Conservation (phyloP, 2,329 filamentous ascomycete species). For the Ophiostoma pallidulum region DNA sequence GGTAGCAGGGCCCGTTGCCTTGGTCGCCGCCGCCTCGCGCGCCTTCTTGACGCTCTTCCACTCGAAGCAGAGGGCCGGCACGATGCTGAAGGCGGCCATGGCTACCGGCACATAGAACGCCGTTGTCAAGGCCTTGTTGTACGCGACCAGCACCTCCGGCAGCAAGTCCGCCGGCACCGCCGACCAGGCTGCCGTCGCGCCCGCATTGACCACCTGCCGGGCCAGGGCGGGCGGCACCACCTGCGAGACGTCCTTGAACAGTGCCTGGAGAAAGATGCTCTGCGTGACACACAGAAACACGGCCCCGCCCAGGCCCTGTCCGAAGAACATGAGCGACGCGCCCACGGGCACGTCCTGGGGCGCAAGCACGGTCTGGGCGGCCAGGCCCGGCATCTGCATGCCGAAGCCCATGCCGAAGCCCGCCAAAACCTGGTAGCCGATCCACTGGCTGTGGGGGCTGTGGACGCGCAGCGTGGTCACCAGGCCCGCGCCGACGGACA, state of each 20-base stretch:
- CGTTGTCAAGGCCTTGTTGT: constrained; percentile 48
- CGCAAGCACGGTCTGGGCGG: constrained; percentile 36
- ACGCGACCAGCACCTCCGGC: constrained; percentile 28
- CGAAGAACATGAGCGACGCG: constrained; percentile 35
- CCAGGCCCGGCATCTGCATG: constrained; percentile 37
- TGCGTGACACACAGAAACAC: constrained; percentile 14
- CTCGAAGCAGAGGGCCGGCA: constrained; percentile 46
- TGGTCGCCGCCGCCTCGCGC: not conserved
- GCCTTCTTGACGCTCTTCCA: constrained; percentile 38
- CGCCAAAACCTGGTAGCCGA: constrained; percentile 33
- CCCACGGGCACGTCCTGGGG: constrained; percentile 33
- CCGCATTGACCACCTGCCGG: not conserved
- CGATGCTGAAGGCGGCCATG: constrained; percentile 39
- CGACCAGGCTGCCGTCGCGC: constrained; percentile 4
- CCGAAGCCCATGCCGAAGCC: constrained; percentile 35
- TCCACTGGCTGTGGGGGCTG: constrained; percentile 21
- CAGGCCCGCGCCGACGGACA: constrained; percentile 29
- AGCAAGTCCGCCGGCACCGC: constrained; percentile 13
- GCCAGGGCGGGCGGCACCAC: constrained; percentile 1
- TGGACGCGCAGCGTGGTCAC: constrained; percentile 40
- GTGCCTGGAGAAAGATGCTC: constrained; percentile 25
- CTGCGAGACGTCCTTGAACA: constrained; percentile 23
- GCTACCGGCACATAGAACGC: constrained; percentile 50
- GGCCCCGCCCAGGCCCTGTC: constrained; percentile 14
- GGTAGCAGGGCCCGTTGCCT: not conserved